Evolutionary conservation across 2,329 filamentous ascomycete genomes (phyloP).

Genomic region (Monilinia polystroma): DNA sequence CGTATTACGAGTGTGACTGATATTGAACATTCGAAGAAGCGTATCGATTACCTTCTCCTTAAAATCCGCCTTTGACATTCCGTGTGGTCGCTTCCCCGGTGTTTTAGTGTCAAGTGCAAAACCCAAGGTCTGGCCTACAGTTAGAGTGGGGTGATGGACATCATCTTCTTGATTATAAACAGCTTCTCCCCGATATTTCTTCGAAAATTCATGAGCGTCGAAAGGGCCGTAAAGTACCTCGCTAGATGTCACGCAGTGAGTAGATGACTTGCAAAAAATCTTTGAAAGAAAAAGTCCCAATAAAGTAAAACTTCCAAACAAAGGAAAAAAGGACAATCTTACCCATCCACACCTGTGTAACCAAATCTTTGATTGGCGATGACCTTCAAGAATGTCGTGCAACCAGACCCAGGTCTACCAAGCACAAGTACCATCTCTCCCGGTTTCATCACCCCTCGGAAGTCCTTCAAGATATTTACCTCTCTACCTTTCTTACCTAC

Average conservation of each 20-base stretch:
- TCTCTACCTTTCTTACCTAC: slow-evolving; percentile 67
- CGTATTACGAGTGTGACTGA: slow-evolving; percentile 82
- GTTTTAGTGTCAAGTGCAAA: slow-evolving; percentile 86
- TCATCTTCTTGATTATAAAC: slow-evolving; percentile 89
- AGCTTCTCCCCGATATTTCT: slow-evolving; percentile 75
- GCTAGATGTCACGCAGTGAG: slow-evolving; percentile 44
- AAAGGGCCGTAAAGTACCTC: slow-evolving; percentile 78
- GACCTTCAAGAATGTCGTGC: slow-evolving; percentile 55
- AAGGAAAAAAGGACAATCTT: neutral
- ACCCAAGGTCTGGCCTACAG: slow-evolving; percentile 80
- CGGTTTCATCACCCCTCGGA: slow-evolving; percentile 68
- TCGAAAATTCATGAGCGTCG: slow-evolving; percentile 64
- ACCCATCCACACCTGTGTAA: slow-evolving; percentile 51
- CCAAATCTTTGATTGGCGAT: slow-evolving; percentile 56
- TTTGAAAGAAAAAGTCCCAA: neutral
- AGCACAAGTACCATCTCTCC: slow-evolving; percentile 70
- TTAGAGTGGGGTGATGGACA: slow-evolving; percentile 77
- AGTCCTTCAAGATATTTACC: slow-evolving; percentile 70
- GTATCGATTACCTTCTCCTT: slow-evolving; percentile 72
- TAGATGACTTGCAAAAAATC: neutral
- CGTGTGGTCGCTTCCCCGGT: slow-evolving; percentile 73
- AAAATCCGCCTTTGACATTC: slow-evolving; percentile 70
- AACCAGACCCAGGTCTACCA: slow-evolving; percentile 45
- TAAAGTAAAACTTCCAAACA: neutral
- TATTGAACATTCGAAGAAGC: slow-evolving; percentile 89